Evolutionary conservation across 768 basidiomycete genomes (phyloP).

Genomic region (Mycena latifolia): DNA sequence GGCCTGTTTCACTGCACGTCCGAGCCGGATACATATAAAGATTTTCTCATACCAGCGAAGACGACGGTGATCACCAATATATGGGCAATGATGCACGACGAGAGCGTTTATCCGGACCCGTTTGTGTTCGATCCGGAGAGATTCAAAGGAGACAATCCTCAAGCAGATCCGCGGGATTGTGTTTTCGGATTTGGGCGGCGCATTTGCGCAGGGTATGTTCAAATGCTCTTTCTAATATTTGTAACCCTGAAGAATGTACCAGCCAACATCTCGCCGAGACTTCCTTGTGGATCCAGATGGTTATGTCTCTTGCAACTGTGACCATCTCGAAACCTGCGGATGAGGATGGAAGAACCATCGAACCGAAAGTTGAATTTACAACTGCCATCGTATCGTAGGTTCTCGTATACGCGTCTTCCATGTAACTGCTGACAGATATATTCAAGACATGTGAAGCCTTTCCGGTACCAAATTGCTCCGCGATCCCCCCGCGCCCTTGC

Average conservation of each 20-base stretch:
- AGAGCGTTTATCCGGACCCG: constrained; percentile 39
- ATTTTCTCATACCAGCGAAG: constrained; percentile 29
- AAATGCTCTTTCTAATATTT: too few relatives aligned
- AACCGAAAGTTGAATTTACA: constrained; percentile 55
- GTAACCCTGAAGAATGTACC: too few relatives aligned
- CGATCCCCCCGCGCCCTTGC: background rate
- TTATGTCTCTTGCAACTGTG: constrained; percentile 58
- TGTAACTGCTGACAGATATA: too few relatives aligned
- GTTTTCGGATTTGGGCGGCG: constrained; percentile 37
- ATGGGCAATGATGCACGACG: constrained; percentile 43
- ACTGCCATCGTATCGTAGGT: constrained; percentile 36
- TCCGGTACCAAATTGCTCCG: constrained; percentile 6
- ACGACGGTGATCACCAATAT: constrained; percentile 34
- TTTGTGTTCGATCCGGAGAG: constrained; percentile 41
- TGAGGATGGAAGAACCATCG: constrained; percentile 43
- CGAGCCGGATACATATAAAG: constrained; percentile 32
- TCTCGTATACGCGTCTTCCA: background rate
- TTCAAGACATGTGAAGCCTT: constrained; percentile 15
- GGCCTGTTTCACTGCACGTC: constrained; percentile 28
- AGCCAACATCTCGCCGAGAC: constrained; percentile 39
- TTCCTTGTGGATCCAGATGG: constrained; percentile 48
- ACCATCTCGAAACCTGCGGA: constrained; percentile 57
- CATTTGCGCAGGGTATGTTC: constrained; percentile 39
- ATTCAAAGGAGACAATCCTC: constrained; percentile 31
- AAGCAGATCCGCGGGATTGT: constrained; percentile 39